Base-by-base conservation (phyloP, 768 basidiomycete genomes). In the Phlegmacium glaucopus region DNA sequence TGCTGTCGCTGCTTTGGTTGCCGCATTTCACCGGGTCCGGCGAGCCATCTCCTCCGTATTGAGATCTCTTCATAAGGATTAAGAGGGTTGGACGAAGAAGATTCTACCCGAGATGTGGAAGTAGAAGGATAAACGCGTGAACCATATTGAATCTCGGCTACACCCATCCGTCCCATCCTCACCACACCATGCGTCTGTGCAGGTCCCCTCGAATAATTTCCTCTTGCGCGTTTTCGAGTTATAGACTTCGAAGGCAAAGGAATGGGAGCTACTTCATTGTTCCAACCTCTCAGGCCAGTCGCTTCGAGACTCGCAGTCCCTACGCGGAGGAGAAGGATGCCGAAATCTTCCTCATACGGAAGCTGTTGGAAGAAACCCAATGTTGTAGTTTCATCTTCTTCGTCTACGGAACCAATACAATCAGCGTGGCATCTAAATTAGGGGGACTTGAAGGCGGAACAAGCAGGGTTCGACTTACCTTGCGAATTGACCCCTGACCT, bases 261-360 rank as follows among this genome's bases (percentile, higher is more conserved):
- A 39, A 89, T 71, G 4, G 75, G 68, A 6, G 80, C 79, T 10
- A 89, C 81, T 62, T 90, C 87, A 55, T 90, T 88, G 1, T 83
- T 82, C 60, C 86, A 75, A 3, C 88, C 88, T 17, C 79, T 73
- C 9, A 85, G 71, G 39, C 80, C 82, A 0, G 87, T 88, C 0
- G 85, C 82, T 60, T 90, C 88, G 41, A 90, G 70, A 52, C 83
- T 85, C 4, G 85, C 86, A 1, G 84, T 84, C 15, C 86, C 86
- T 15, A 88, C 70, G 16, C 88, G 79, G 36, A 90, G 70, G 32
- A 90, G 71, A 3, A 83, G 77, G 16, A 88, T 75, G 6, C 80
- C 78, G 63, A 85, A 89, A 58, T 88, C 86, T 61, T 89, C 87
- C 32, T 89, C 85, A 60, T 72, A 74, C 13, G 76, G 78, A 2